Percentiles rank a stretch among this genome's conserved stretches.
These are phyloP conservation scores for Aspergillus alliaceus DNA, from an alignment of 2,329 filamentous ascomycete species.

Conservation along the genomic window DNA sequence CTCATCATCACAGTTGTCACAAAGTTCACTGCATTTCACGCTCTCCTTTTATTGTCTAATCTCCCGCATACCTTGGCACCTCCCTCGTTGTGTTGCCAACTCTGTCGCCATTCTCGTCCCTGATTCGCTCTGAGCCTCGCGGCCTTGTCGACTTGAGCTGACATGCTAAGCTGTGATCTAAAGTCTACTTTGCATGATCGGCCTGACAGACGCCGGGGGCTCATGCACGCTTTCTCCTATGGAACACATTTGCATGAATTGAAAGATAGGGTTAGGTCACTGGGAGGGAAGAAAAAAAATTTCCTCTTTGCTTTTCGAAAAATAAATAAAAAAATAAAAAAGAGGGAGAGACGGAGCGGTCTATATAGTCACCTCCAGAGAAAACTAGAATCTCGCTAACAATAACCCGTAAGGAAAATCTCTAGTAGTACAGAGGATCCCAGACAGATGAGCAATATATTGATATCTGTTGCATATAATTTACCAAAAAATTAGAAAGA, in stretches of 20 bases:
- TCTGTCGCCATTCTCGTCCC: background rate
- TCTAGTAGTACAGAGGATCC: slow-evolving; percentile 3
- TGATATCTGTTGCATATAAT: slow-evolving; percentile 23
- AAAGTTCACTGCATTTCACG: background rate
- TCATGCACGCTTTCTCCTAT: slow-evolving; percentile 10
- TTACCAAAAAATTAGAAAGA: too few relatives aligned
- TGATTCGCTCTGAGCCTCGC: slow-evolving; percentile 13
- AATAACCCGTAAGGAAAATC: background rate
- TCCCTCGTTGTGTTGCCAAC: background rate
- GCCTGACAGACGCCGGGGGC: slow-evolving; percentile 12
- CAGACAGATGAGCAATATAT: slow-evolving; percentile 14
- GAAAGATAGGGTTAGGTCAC: background rate
- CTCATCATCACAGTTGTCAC: slow-evolving; percentile 8
- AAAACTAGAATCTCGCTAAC: background rate
- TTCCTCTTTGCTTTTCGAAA: background rate
- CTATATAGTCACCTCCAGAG: background rate
- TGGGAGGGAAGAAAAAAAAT: background rate
- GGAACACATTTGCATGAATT: background rate
- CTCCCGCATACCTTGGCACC: background rate
- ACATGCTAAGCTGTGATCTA: slow-evolving; percentile 21
- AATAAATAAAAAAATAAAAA: background rate
- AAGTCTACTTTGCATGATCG: slow-evolving; percentile 24
- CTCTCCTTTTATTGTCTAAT: background rate
- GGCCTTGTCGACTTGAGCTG: slow-evolving; percentile 1
- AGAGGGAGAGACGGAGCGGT: background rate